Evolutionary conservation across 768 basidiomycete species (phyloP).

Genomic region (Serendipita sp.): DNA sequence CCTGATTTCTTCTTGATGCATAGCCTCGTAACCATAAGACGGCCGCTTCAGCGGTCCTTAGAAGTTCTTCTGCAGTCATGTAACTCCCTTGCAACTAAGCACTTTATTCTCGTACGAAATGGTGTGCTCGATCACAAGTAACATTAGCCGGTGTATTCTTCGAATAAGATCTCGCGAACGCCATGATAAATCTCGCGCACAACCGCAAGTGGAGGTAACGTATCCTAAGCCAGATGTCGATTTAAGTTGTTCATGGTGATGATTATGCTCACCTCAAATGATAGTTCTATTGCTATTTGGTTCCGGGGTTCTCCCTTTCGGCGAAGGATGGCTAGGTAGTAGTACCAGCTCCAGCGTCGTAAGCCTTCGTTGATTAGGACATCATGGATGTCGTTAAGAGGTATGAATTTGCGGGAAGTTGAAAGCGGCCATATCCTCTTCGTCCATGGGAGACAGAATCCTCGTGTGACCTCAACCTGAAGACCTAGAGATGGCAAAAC

Average conservation of each 20-base stretch:
- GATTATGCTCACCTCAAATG: constrained; percentile 37
- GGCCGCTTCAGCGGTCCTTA: neutral
- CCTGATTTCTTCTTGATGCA: neutral
- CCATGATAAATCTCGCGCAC: constrained; percentile 43
- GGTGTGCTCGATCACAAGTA: neutral
- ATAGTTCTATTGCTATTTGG: constrained; percentile 28
- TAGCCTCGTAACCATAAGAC: constrained; percentile 9
- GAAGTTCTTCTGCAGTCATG: neutral
- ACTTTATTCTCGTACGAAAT: neutral
- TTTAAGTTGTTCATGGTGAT: neutral
- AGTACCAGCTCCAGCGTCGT: constrained; percentile 52
- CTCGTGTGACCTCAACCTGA: constrained; percentile 57
- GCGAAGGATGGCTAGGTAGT: constrained; percentile 33
- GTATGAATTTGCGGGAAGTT: constrained; percentile 42
- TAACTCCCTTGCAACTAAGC: neutral
- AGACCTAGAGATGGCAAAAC: constrained; percentile 52
- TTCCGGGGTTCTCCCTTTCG: neutral
- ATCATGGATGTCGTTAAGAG: constrained; percentile 36
- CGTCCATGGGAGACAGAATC: constrained; percentile 24
- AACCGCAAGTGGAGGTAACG: constrained; percentile 46
- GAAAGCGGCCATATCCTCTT: constrained; percentile 5
- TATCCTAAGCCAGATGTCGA: constrained; percentile 30
- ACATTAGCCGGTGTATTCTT: neutral
- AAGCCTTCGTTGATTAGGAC: constrained; percentile 63
- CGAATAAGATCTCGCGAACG: constrained; percentile 29